Base-by-base conservation (phyloP, 495 filamentous ascomycete genomes). In the Penicillium turbatum region DNA sequence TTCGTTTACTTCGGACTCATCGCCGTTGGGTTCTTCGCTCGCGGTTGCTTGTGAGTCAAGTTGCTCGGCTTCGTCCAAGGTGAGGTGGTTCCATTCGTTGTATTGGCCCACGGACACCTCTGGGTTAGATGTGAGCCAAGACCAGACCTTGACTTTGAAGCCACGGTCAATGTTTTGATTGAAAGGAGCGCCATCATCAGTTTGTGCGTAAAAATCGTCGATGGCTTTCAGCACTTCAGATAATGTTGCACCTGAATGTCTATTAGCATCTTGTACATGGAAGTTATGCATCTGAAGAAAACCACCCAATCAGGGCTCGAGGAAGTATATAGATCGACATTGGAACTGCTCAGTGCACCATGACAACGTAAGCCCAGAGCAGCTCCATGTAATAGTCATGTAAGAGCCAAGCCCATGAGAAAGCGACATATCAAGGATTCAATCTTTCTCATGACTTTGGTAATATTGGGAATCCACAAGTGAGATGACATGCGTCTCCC, bases 131-230 rank as follows among this genome's bases (percentile, higher is more conserved):
- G 62, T 72, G 41, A 85, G 64, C 82, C 81, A 84, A 24, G 69
- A 63, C 82, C 82, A 86, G 30, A 80, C 70, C 48, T 77, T 76
- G 36, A 76, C 74, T 49, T 78, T 65, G 48, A 83, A 80, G 10
- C 59, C 67, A 32, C 72, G 70, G 59, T 82, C 79, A 21, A 82
- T 60, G 36, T 57, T 70, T 40, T 74, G 68, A 21, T 21, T 58
- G 12, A 48, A 57, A 21, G 44, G 35, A 10, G 27, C 48, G 35
- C 29, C 44, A 56, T 73, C 46, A 9, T 62, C 52, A n/a, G 59
- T 31, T 35, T 55, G 32, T 39, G 45, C 64, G 52, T 80, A 76
- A 51, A 76, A 81, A 16, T 55, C 45, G 39, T 72, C 59, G 51
- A 77, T 63, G 41, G 65, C 64, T 31, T 48, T 53, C 27, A 74